Percentiles rank a stretch among this genome's conserved stretches.
Evolutionary conservation across 176 grass and related monocot genomes (phyloP).

Genomic region (Oryza meyeriana): DNA sequence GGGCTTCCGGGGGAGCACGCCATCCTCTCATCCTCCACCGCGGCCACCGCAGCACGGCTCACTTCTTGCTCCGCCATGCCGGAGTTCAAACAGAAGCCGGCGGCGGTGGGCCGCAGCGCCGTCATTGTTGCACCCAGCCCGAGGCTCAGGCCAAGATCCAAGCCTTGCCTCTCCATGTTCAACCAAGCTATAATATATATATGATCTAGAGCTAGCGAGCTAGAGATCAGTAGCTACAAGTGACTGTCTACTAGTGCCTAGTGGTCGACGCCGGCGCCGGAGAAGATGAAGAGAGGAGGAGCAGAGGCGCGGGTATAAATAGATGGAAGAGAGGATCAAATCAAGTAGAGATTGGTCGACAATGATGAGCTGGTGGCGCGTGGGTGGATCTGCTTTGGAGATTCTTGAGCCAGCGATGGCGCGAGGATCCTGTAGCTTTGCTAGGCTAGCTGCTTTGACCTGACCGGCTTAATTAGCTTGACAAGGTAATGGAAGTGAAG

Average conservation of each 20-base stretch:
- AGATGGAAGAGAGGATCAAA: not conserved
- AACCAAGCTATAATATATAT: not conserved
- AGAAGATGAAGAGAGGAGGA: slow-evolving; percentile 43
- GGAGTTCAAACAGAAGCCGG: slow-evolving; percentile 28
- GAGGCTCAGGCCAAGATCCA: slow-evolving; percentile 60
- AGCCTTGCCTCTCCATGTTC: not conserved
- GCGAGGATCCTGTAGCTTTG: too few species aligned
- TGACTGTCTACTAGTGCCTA: not conserved
- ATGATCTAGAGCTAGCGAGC: too few species aligned
- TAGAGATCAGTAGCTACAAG: too few species aligned
- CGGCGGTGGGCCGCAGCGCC: not conserved
- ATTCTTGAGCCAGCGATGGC: slow-evolving; percentile 23
- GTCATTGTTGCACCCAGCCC: slow-evolving; percentile 61
- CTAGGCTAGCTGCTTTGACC: not conserved
- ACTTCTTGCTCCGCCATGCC: slow-evolving; percentile 27
- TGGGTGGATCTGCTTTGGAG: slow-evolving; percentile 47
- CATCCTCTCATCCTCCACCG: slow-evolving; percentile 21
- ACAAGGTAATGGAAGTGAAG: not conserved
- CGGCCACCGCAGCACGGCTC: not conserved
- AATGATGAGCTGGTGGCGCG: slow-evolving; percentile 75
- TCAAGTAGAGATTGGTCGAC: slow-evolving; percentile 46
- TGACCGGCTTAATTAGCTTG: not conserved
- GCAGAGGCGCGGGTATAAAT: slow-evolving; percentile 33
- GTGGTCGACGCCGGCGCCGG: not conserved
- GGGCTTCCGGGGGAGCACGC: slow-evolving; percentile 65